These are phyloP conservation scores for Aspergillus vadensis DNA, from an alignment of 2,329 filamentous ascomycete species.

Conservation along the genomic window DNA sequence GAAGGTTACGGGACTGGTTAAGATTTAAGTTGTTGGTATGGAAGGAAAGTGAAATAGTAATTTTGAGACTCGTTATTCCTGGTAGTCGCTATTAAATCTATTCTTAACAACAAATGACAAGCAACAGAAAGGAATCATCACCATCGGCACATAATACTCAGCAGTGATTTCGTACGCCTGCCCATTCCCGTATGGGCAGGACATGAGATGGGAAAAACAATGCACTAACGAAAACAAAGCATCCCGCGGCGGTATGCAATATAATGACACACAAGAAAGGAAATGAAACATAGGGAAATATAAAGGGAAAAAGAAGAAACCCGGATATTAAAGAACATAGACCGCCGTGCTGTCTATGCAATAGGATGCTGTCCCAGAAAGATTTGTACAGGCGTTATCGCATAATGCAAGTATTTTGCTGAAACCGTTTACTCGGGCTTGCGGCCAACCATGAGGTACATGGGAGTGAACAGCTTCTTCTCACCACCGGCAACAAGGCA, in stretches of 20 bases:
- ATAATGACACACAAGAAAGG: constrained; percentile 16
- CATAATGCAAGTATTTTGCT: constrained; percentile 6
- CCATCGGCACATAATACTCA: constrained; percentile 19
- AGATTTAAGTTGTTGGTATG: not conserved
- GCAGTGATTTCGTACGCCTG: constrained; percentile 20
- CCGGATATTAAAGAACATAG: constrained; percentile 24
- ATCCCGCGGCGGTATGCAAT: constrained; percentile 24
- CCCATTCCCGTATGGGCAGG: constrained; percentile 9
- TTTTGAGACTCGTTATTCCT: constrained; percentile 4
- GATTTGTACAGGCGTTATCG: constrained; percentile 20
- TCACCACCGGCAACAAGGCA: constrained; percentile 82
- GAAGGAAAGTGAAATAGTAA: not conserved
- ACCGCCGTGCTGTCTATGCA: constrained; percentile 21
- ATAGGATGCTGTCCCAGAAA: constrained; percentile 13
- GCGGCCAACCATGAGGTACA: constrained; percentile 94
- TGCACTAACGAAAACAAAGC: constrained; percentile 10
- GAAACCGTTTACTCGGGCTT: constrained; percentile 63
- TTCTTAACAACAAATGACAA: not conserved
- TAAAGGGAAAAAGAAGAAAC: constrained; percentile 6
- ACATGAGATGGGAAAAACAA: constrained; percentile 15
- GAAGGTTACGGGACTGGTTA: not conserved
- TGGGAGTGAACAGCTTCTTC: constrained; percentile 94
- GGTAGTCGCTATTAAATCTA: constrained; percentile 6
- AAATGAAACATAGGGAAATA: constrained; percentile 13
- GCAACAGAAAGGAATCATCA: constrained; percentile 18